phyloP scores from a whole-genome alignment of 306 rosid species.

The Gastrolobium bilobum region DNA sequence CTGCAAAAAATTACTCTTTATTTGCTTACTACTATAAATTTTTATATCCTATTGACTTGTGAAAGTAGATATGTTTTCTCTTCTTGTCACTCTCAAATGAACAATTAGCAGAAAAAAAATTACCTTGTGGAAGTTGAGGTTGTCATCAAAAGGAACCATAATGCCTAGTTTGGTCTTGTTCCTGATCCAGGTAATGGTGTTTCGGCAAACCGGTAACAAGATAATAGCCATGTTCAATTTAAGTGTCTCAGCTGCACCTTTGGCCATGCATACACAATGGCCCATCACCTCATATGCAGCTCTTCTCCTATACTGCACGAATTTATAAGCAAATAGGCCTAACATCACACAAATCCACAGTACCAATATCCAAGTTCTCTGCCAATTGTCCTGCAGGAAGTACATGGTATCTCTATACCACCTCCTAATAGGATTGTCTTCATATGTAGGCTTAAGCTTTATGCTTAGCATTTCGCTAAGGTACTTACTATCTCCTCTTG shows the following conservation, averaged over 20 bases:
- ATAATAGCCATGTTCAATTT: constrained; percentile 75
- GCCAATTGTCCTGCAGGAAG: constrained; percentile 74
- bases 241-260: constrained; percentile 80
- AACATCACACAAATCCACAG: constrained; percentile 63
- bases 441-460: constrained; percentile 58
- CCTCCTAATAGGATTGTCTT: constrained; percentile 50
- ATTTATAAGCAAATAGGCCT: constrained; percentile 64
- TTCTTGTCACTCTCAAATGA: constrained; percentile 24
- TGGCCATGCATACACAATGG: constrained; percentile 77
- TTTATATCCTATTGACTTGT: neutral
- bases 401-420: constrained; percentile 50
- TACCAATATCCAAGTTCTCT: constrained; percentile 64
- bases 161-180: constrained; percentile 61
- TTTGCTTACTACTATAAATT: constrained; percentile 1
- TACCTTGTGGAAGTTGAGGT: constrained; percentile 74
- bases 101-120: neutral
- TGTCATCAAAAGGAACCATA: constrained; percentile 68
- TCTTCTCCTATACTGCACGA: constrained; percentile 55
- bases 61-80: neutral
- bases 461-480: constrained; percentile 67
- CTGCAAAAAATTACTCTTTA: constrained; percentile 43
- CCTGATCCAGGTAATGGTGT: constrained; percentile 69
- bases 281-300: constrained; percentile 63
- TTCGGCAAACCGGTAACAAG: constrained; percentile 67
- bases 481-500: constrained; percentile 60